Evolutionary conservation across 345 rosid species (phyloP), one percentile per base, ranked within the genome.

Genomic region (Lepidium sativum): DNA sequence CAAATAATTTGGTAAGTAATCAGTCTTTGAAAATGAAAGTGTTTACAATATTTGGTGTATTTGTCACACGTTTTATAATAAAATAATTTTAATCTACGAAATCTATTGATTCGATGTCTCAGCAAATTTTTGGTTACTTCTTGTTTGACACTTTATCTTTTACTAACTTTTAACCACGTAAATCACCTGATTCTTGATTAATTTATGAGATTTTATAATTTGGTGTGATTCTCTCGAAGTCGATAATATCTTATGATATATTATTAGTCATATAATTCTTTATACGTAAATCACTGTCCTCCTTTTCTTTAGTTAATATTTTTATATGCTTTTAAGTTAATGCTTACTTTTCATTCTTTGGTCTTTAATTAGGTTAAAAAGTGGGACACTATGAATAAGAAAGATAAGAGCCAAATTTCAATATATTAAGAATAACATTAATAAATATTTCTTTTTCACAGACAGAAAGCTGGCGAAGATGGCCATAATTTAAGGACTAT

Each of bases 91-190:
- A 33, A 47, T 35, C 11, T 11, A 27, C 16, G 23, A 40, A 37
- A 57, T 37, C n/a, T 56, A 25, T 32, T 47, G 58, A 63, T 71
- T 54, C 52, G 60, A 49, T 64, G 33, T 58, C 59, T 71, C 64
- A 71, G 52, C 75, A 33, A 29, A 44, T 20, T 47, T 54, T 51
- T 69, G 34, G 38, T 23, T 51, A 58, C n/a, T n/a, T n/a, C n/a
- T n/a, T n/a, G n/a, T n/a, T n/a, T n/a, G n/a, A n/a, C n/a, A n/a
- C n/a, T n/a, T n/a, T 71, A 39, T 39, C 53, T 16, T 64, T 71
- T 59, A 57, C 60, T 64, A 49, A 57, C 66, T 71, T 63, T 64
- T 20, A 50, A 47, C 72, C 54, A 64, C 60, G 75, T 64, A 71
- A 44, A 45, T 54, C 63, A 44, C 21, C 21, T 71, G 63, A 42